These are phyloP conservation scores for Sarcodon aspratus DNA, from an alignment of 768 basidiomycete genomes.

Conservation along the genomic window DNA sequence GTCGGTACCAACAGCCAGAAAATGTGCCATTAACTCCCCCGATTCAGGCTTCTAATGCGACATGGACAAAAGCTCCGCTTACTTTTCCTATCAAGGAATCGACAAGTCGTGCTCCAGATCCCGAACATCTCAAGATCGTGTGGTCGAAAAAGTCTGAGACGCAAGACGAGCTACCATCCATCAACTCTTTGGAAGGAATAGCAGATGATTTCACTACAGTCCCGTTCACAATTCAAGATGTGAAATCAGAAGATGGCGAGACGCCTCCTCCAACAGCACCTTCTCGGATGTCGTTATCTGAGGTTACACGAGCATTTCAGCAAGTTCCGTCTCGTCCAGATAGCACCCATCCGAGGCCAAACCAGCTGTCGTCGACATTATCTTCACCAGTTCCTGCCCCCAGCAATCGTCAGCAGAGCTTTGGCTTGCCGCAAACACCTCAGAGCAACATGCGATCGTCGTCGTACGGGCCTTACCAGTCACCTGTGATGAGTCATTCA, in stretches of 20 bases:
- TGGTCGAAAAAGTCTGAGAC: slow-evolving; percentile 68
- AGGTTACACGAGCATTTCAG: slow-evolving; percentile 81
- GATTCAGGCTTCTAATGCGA: slow-evolving; percentile 16
- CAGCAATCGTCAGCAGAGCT: slow-evolving; percentile 7
- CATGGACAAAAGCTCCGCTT: slow-evolving; percentile 42
- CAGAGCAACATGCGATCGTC: slow-evolving; percentile 36
- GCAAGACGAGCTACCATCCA: slow-evolving; percentile 49
- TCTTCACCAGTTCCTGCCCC: slow-evolving; percentile 6
- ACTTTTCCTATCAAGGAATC: slow-evolving; percentile 56
- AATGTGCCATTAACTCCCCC: slow-evolving; percentile 12
- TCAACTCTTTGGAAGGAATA: slow-evolving; percentile 79
- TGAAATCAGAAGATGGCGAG: slow-evolving; percentile 79
- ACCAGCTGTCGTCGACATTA: slow-evolving; percentile 19
- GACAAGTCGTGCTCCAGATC: slow-evolving; percentile 58
- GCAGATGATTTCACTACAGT: slow-evolving; percentile 72
- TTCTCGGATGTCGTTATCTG: slow-evolving; percentile 69
- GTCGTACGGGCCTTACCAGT: slow-evolving; percentile 46
- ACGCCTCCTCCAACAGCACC: slow-evolving; percentile 59
- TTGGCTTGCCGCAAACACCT: slow-evolving; percentile 19
- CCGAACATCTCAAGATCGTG: slow-evolving; percentile 76
- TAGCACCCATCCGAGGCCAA: slow-evolving; percentile 31
- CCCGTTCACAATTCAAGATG: slow-evolving; percentile 74
- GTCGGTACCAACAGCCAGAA: slow-evolving; percentile 4
- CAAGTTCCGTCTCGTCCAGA: slow-evolving; percentile 62
- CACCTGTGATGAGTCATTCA: slow-evolving; percentile 65